Percentiles rank a stretch among this genome's conserved stretches.
Conservation (phyloP, 768 basidiomycete genomes). For the Mrakia blollopis region DNA sequence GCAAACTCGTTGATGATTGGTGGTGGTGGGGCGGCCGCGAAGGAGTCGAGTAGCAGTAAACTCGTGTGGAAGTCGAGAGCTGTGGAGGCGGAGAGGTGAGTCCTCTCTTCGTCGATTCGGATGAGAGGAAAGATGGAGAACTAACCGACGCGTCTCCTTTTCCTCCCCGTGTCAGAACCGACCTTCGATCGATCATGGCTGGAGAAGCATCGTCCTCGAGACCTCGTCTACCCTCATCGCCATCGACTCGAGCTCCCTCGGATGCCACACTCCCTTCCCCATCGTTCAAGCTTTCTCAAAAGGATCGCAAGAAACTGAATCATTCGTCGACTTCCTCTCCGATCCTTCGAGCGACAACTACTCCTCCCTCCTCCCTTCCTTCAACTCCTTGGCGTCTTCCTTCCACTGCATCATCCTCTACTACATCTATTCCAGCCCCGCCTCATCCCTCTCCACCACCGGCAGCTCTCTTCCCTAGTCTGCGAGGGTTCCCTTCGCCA, state of each 20-base stretch:
- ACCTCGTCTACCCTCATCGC: not conserved
- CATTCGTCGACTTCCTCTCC: conserved; percentile 29
- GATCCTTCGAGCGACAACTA: conserved; percentile 14
- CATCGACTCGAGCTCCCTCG: not conserved
- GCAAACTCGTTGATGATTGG: conserved; percentile 33
- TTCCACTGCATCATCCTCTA: conserved; percentile 19
- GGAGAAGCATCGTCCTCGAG: conserved; percentile 39
- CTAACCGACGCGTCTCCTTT: conserved; percentile 25
- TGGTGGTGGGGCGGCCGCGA: conserved; percentile 48
- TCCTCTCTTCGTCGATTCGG: conserved; percentile 6
- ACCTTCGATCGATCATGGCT: conserved; percentile 81
- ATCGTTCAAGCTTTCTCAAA: conserved; percentile 32
- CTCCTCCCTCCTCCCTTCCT: conserved; percentile 25
- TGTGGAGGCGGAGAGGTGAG: conserved; percentile 42
- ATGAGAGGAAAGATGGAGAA: too few species aligned
- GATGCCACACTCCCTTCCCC: conserved; percentile 16
- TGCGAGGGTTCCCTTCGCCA: not conserved
- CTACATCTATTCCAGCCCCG: conserved; percentile 29
- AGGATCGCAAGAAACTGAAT: conserved; percentile 29
- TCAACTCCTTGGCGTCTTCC: conserved; percentile 32
- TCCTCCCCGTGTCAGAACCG: conserved; percentile 52
- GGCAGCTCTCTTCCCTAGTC: conserved; percentile 42
- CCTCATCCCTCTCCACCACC: conserved; percentile 37
- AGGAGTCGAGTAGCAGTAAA: conserved; percentile 37
- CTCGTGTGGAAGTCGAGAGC: conserved; percentile 34